Evolutionary conservation across 768 basidiomycete genomes (phyloP).

Genomic region (Paxillus rubicundulus): DNA sequence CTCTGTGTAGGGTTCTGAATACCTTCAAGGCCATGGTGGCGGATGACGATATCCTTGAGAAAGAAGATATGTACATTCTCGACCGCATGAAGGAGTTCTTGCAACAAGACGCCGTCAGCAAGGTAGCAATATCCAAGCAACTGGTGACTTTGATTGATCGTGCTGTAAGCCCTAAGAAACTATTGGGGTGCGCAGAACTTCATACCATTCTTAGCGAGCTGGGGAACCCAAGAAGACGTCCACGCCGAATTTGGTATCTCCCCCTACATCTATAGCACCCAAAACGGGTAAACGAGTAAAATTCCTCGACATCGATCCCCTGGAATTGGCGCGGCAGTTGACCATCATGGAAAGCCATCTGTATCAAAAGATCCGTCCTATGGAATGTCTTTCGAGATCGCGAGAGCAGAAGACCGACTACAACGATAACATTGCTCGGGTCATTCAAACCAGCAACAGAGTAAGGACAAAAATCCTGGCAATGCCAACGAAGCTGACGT

Average conservation of each 20-base stretch:
- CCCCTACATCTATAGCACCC: slow-evolving; percentile 76
- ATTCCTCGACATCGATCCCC: slow-evolving; percentile 79
- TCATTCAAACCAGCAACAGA: slow-evolving; percentile 86
- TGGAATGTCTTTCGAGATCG: slow-evolving; percentile 86
- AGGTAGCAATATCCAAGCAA: slow-evolving; percentile 70
- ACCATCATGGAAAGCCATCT: slow-evolving; percentile 87
- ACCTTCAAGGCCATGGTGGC: slow-evolving; percentile 86
- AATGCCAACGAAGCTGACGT: slow-evolving; percentile 1
- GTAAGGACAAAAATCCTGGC: slow-evolving; percentile 38
- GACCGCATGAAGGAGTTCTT: slow-evolving; percentile 81
- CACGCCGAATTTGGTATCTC: slow-evolving; percentile 51
- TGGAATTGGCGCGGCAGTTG: slow-evolving; percentile 90
- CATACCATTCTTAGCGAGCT: slow-evolving; percentile 39
- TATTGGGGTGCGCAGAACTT: slow-evolving; percentile 6
- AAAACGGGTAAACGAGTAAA: slow-evolving; percentile 71
- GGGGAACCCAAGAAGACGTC: slow-evolving; percentile 58
- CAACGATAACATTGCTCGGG: slow-evolving; percentile 79
- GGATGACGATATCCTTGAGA: slow-evolving; percentile 80
- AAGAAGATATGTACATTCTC: slow-evolving; percentile 80
- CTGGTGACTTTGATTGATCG: slow-evolving; percentile 74
- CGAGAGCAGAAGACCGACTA: slow-evolving; percentile 72
- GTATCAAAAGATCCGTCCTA: slow-evolving; percentile 84
- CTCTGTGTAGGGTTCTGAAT: slow-evolving; percentile 65
- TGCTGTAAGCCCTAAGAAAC: slow-evolving; percentile 51
- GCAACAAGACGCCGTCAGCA: slow-evolving; percentile 58